These are phyloP conservation scores for Pythium monospermum DNA, from an alignment of 352 stramenopile genomes.

Conservation along the genomic window DNA sequence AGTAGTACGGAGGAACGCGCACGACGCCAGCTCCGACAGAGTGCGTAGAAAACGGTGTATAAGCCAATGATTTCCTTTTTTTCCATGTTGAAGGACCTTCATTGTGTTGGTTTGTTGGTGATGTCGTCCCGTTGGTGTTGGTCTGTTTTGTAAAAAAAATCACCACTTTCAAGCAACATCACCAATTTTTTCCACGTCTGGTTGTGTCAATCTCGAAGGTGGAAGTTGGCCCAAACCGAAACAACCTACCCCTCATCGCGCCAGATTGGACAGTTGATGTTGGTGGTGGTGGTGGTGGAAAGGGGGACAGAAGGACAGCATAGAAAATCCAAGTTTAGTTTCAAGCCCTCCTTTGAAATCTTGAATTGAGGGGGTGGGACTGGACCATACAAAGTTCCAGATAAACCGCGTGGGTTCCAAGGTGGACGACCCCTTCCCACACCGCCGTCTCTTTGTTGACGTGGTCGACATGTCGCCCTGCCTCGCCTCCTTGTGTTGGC, in stretches of 20 bases:
- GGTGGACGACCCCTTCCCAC: slow-evolving; percentile 15
- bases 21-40: too few species aligned
- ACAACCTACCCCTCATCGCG: slow-evolving; percentile 17
- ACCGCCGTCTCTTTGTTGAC: slow-evolving; percentile 23
- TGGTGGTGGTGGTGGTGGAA: not conserved
- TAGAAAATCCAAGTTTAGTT: slow-evolving; percentile 23
- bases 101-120: not conserved
- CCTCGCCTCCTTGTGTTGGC: not conserved
- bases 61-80: too few species aligned
- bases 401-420: not conserved
- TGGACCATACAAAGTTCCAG: slow-evolving; percentile 16
- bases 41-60: too few species aligned
- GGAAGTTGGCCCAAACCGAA: too few species aligned
- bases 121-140: slow-evolving; percentile 1
- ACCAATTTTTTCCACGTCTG: too few species aligned
- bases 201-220: too few species aligned
- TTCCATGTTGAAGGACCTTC: slow-evolving; percentile 6
- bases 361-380: slow-evolving; percentile 16
- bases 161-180: too few species aligned
- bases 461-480: slow-evolving; percentile 12
- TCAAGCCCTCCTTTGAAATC: slow-evolving; percentile 16
- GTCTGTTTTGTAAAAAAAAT: not conserved
- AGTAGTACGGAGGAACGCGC: too few species aligned
- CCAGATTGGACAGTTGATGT: too few species aligned
- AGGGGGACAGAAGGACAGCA: not conserved